phyloP scores from a whole-genome alignment of 1,284 basidiomycete genomes.

The Rhodotorula mucilaginosa region DNA sequence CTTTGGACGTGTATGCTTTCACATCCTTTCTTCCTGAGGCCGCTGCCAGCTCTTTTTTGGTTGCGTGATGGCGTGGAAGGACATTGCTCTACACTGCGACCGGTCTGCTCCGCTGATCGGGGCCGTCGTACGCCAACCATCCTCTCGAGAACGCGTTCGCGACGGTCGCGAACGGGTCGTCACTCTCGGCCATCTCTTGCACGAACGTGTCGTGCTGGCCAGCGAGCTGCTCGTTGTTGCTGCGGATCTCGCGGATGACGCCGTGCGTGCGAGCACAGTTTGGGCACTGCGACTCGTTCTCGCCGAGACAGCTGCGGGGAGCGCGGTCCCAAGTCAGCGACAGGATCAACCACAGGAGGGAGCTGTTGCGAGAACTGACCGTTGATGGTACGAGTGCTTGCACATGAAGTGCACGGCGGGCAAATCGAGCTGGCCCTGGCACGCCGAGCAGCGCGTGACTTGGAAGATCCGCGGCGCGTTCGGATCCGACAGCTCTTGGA shows the following conservation, averaged over 20 bases:
- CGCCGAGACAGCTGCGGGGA: conserved; percentile 66
- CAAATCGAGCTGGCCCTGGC: conserved; percentile 81
- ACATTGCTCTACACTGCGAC: neutral
- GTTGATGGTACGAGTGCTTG: conserved; percentile 91
- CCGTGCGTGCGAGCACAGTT: conserved; percentile 79
- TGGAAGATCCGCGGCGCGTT: conserved; percentile 84
- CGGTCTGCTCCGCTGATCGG: neutral
- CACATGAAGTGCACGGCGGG: conserved; percentile 98
- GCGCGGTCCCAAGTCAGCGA: neutral
- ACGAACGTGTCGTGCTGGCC: conserved; percentile 87
- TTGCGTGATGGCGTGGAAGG: neutral
- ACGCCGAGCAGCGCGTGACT: conserved; percentile 83
- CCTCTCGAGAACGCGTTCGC: conserved; percentile 68
- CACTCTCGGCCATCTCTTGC: conserved; percentile 68
- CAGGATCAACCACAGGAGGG: too few species aligned
- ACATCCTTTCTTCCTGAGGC: too few species aligned
- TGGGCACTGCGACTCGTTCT: conserved; percentile 79
- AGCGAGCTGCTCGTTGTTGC: conserved; percentile 75
- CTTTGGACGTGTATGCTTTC: too few species aligned
- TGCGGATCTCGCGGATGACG: conserved; percentile 81
- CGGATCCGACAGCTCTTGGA: conserved; percentile 72
- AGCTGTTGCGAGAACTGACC: conserved; percentile 54
- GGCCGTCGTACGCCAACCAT: conserved; percentile 4
- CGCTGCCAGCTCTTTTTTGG: too few species aligned
- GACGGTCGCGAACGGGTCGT: conserved; percentile 75